Evolutionary conservation across 2,329 filamentous ascomycete species (phyloP), one percentile per base, ranked within the genome.

Genomic region (Domatiomyces catenatus): DNA sequence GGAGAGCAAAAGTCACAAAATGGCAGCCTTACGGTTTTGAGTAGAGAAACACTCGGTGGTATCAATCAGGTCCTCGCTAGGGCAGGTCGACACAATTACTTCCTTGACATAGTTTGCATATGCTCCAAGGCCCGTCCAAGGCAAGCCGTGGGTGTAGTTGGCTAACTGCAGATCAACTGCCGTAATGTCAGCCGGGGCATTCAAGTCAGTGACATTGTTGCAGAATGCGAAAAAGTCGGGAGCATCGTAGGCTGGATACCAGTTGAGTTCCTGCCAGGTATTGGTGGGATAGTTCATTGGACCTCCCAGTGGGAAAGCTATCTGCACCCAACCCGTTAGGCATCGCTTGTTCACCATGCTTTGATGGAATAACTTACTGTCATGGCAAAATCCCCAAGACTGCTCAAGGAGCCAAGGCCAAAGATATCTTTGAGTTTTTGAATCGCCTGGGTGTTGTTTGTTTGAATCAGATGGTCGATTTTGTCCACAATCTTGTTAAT

Each of bases 211-310:
- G 44, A 76, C 66, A 49, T 75, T 76, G 7, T 63, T 65, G 59
- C 73, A 76, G 62, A 77, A 77, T 44, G 67, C 55, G 61, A 69
- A 76, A 58, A 76, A 76, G 56, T 76, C 71, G 3, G 67, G 59
- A 1, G 64, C 64, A 42, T 66, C 67, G 50, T 70, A 67, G 0
- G 53, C 63, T 6, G 64, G 61, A 32, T 63, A 59, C 74, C 74
- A 77, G 51, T 71, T 73, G 8, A 77, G 61, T 56, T 76, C 74
- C 62, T 76, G 74, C 74, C 74, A 76, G 3, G 74, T 76, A 20
- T 63, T 65, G 0, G 69, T 73, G 0, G 70, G 69, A 55, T 76
- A 76, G 52, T 67, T 67, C 50, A 73, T 67, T n/a, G 69, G 68
- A 0, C 67, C 69, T n/a, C 69, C 68, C 10, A 72, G 54, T 3